These are phyloP conservation scores for Camptophora hylomeconis DNA, from an alignment of 2,329 filamentous ascomycete species.

Conservation along the genomic window DNA sequence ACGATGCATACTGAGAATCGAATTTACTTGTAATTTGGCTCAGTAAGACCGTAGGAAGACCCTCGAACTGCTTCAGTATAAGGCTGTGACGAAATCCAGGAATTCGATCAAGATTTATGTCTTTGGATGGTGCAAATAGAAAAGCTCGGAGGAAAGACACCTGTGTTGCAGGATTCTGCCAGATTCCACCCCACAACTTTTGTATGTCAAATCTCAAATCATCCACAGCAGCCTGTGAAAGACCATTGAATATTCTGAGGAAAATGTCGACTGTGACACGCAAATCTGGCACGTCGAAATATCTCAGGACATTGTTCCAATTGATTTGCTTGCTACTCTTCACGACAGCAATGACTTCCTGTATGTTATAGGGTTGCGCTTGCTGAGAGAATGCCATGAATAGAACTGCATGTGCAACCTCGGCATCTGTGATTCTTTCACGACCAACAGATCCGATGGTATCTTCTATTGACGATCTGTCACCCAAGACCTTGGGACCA, in stretches of 20 bases:
- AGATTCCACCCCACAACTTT: conserved; percentile 74
- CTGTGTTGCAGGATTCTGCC: conserved; percentile 77
- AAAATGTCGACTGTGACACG: conserved; percentile 71
- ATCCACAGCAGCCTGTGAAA: conserved; percentile 57
- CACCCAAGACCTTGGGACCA: conserved; percentile 55
- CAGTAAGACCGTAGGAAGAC: conserved; percentile 46
- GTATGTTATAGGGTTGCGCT: conserved; percentile 52
- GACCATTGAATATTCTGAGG: conserved; percentile 62
- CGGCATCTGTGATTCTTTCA: conserved; percentile 62
- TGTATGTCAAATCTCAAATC: conserved; percentile 66
- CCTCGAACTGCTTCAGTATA: conserved; percentile 48
- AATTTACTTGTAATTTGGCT: conserved; percentile 53
- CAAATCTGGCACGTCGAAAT: conserved; percentile 69
- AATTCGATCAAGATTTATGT: conserved; percentile 74
- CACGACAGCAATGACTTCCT: conserved; percentile 50
- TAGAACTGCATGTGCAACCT: conserved; percentile 69
- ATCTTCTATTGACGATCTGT: conserved; percentile 55
- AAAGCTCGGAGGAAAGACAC: conserved; percentile 89
- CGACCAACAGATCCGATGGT: conserved; percentile 42
- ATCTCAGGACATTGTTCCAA: conserved; percentile 58
- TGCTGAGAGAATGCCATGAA: conserved; percentile 51
- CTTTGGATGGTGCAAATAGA: conserved; percentile 57
- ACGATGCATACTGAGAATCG: conserved; percentile 76
- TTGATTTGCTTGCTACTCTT: conserved; percentile 45
- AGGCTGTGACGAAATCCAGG: conserved; percentile 71